Evolutionary conservation across 805 yeast genomes (phyloP).

Genomic region (Ogataea naganishii): DNA sequence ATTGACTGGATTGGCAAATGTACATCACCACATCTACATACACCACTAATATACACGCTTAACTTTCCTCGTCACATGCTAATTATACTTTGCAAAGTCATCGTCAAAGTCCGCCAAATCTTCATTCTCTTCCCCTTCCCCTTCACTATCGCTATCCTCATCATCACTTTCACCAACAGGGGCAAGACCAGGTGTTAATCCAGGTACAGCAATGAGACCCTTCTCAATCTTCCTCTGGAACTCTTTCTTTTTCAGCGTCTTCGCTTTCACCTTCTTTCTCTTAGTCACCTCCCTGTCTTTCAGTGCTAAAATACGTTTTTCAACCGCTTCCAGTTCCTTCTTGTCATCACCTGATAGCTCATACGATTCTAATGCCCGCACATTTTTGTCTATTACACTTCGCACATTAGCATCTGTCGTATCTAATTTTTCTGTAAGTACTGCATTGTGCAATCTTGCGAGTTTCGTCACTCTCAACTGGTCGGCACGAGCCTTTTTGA

Average conservation of each 20-base stretch:
- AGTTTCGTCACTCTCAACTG: conserved; percentile 12
- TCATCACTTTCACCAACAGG: conserved; percentile 65
- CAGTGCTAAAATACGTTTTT: conserved; percentile 32
- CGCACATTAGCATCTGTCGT: conserved; percentile 26
- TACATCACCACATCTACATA: conserved; percentile 2
- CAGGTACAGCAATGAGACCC: conserved; percentile 42
- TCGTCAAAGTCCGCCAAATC: conserved; percentile 6
- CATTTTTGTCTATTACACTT: conserved; percentile 28
- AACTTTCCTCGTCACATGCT: no score
- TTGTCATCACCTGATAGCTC: conserved; percentile 29
- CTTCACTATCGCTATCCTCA: conserved; percentile 14
- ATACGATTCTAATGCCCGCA: conserved; percentile 32
- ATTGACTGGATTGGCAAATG: not conserved
- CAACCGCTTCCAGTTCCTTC: conserved; percentile 31
- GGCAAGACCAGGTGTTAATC: conserved; percentile 80
- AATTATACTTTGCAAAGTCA: no score
- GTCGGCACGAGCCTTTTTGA: conserved; percentile 7
- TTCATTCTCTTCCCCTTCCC: conserved; percentile 8
- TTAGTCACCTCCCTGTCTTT: conserved; percentile 32
- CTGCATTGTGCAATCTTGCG: conserved; percentile 10
- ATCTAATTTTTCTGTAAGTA: conserved; percentile 22
- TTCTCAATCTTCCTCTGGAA: conserved; percentile 32
- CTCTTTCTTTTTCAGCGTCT: conserved; percentile 20
- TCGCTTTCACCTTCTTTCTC: conserved; percentile 24
- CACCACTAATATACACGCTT: no score